phyloP scores from a whole-genome alignment of 2,329 filamentous ascomycete species.

The Trichoderma guizhouense region DNA sequence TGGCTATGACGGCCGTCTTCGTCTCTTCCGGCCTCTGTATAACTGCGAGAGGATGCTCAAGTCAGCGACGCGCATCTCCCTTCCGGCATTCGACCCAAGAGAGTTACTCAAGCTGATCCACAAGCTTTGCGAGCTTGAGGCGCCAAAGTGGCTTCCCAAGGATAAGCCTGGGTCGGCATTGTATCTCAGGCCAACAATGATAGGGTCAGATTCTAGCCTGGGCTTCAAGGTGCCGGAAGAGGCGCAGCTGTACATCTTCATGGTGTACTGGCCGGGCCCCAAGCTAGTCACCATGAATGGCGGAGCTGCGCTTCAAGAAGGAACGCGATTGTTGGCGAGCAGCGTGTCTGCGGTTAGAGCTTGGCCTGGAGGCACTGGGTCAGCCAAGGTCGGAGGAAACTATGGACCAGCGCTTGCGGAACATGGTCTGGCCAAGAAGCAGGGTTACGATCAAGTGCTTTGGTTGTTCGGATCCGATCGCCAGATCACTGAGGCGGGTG shows the following conservation, averaged over 20 bases:
- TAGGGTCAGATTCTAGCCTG: slow-evolving; percentile 54
- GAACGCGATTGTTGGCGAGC: not conserved
- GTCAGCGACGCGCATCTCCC: slow-evolving; percentile 62
- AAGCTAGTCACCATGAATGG: not conserved
- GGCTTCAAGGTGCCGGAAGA: not conserved
- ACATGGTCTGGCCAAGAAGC: not conserved
- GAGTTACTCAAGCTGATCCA: slow-evolving; percentile 72
- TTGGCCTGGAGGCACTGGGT: slow-evolving; percentile 91
- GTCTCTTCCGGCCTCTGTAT: slow-evolving; percentile 70
- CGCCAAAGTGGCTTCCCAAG: slow-evolving; percentile 73
- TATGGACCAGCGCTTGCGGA: slow-evolving; percentile 63
- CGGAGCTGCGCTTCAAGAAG: not conserved
- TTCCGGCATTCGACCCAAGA: slow-evolving; percentile 67
- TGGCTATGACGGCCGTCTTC: slow-evolving; percentile 69
- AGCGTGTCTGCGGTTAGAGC: slow-evolving; percentile 39
- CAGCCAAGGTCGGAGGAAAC: slow-evolving; percentile 89
- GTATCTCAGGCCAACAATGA: slow-evolving; percentile 84
- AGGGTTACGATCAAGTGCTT: slow-evolving; percentile 66
- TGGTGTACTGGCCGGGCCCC: not conserved
- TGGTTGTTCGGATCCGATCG: slow-evolving; percentile 81
- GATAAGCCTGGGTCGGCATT: slow-evolving; percentile 66
- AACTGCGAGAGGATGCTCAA: slow-evolving; percentile 65
- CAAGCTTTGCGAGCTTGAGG: slow-evolving; percentile 68
- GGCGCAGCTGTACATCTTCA: not conserved
- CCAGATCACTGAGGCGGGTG: slow-evolving; percentile 85